Base-by-base conservation (phyloP, 495 filamentous ascomycete genomes). In the Xanthoparmelia taractica region DNA sequence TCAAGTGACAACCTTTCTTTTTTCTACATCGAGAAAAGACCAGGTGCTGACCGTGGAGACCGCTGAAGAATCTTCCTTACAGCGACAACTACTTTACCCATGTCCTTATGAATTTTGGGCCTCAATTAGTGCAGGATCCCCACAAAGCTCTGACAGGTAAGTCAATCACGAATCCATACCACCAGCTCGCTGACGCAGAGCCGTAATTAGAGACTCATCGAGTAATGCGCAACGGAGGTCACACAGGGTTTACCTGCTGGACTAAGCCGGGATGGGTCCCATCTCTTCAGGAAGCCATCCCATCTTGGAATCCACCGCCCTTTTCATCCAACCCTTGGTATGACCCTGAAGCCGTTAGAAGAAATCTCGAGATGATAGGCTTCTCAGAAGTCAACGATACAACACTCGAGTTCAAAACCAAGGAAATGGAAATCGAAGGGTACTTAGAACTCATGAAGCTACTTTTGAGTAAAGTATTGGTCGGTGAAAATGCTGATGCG, bases 41-140 rank as follows among this genome's bases (percentile, higher is more conserved):
- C 13, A 8, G 11, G 13, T 18, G 27, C 48, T 52, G 27, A 52
- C 48, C 0, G 2, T 31, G 13, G 47, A 18, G 11, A 52, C 13
- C 23, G 12, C 2, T 13, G 13, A 2, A 52, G 48, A 29, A 18
- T 52, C 12, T 31, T 52, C 48, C 48, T 6, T 62, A 77, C 25
- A 68, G 71, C 4, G 69, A 61, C 27, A 67, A 59, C 34, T 57
- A 71, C 18, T 78, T 66, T 63, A 71, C 72, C 2, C 70, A 78
- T 60, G 65, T 74, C 8, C 71, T 76, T 33, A 68, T 72, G 55
- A 68, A 67, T n/a, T 78, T 78, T 62, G 76, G 74, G 73, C 52
- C 58, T 68, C 61, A 33, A 31, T 15, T 41, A 2, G 41, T 40
- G 38, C 27, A 50, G 17, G 59, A 41, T 11, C 37, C 47, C 36